Conservation (phyloP, 331 rosid species). For the Prunus yedoensis region DNA sequence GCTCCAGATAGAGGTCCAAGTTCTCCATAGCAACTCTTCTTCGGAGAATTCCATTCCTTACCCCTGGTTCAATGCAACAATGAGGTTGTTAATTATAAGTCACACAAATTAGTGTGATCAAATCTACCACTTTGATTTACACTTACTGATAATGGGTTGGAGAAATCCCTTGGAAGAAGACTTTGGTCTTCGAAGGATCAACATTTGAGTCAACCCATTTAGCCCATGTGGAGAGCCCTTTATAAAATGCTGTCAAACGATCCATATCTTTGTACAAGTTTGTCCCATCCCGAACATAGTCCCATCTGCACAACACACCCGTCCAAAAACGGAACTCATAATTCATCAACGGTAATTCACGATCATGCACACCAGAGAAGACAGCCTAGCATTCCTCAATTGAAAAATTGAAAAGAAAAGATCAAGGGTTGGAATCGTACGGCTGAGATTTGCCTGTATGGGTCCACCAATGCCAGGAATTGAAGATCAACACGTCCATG, state of each 20-base stretch:
- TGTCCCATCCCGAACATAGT: conserved; percentile 65
- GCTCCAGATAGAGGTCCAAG: conserved; percentile 61
- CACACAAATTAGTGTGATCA: neutral
- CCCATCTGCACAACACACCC: conserved; percentile 58
- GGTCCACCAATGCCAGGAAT: conserved; percentile 97
- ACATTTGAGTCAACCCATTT: conserved; percentile 80
- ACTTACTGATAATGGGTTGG: conserved; percentile 91
- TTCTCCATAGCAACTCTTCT: conserved; percentile 69
- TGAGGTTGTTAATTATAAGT: neutral
- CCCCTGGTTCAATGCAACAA: conserved; percentile 50
- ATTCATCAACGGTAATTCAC: no score
- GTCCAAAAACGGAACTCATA: neutral
- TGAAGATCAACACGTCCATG: conserved; percentile 72
- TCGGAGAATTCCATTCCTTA: conserved; percentile 77
- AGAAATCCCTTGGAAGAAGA: conserved; percentile 90
- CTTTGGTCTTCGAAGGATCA: conserved; percentile 62
- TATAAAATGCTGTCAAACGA: conserved; percentile 65
- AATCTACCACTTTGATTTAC: neutral
- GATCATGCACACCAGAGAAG: no score
- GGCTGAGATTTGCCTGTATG: conserved; percentile 71
- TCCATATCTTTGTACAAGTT: conserved; percentile 62
- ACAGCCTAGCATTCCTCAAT: no score
- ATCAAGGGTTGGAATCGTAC: conserved; percentile 36
- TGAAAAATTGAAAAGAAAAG: neutral
- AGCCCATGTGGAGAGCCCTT: conserved; percentile 89